Percentiles rank a stretch among this genome's conserved stretches.
Conservation (phyloP, 495 filamentous ascomycete species). For the Hypoxylon crocopeplum region DNA sequence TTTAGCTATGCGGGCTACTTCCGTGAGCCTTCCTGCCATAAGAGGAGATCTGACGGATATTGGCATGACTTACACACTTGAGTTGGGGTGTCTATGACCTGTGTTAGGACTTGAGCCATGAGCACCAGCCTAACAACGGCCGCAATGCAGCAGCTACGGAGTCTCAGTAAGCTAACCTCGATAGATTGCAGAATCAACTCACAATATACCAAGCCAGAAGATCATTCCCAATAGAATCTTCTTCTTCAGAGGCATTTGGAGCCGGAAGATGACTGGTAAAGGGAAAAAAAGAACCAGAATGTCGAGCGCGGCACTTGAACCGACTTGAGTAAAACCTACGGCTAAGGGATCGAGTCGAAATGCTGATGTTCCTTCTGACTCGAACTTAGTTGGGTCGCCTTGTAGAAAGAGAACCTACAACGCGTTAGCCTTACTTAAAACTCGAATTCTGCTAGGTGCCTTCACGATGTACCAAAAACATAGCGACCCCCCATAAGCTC, state of each 20-base stretch:
- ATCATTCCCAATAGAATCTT: conserved; percentile 27
- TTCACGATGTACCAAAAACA: conserved; percentile 8
- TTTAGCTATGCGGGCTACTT: not conserved
- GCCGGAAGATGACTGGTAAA: conserved; percentile 20
- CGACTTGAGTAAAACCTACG: not conserved
- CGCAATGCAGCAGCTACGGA: not conserved
- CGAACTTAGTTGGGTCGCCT: too few relatives aligned
- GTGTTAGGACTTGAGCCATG: not conserved
- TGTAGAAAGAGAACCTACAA: too few relatives aligned
- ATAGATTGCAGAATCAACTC: not conserved
- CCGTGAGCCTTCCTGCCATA: not conserved
- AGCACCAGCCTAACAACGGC: not conserved
- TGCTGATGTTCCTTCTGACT: too few relatives aligned
- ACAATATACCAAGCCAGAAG: conserved; percentile 35
- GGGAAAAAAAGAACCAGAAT: conserved; percentile 30
- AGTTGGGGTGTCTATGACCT: not conserved
- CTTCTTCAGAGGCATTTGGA: conserved; percentile 17
- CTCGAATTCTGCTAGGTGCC: not conserved
- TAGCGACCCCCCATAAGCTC: not conserved
- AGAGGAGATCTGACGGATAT: not conserved
- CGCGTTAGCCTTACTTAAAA: too few relatives aligned
- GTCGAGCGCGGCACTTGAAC: conserved; percentile 23
- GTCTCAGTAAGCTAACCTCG: not conserved
- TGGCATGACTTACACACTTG: not conserved
- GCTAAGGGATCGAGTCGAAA: not conserved